These are phyloP conservation scores for Sarocladiaceae sp. DNA, from an alignment of 2,329 filamentous ascomycete species.

Conservation along the genomic window DNA sequence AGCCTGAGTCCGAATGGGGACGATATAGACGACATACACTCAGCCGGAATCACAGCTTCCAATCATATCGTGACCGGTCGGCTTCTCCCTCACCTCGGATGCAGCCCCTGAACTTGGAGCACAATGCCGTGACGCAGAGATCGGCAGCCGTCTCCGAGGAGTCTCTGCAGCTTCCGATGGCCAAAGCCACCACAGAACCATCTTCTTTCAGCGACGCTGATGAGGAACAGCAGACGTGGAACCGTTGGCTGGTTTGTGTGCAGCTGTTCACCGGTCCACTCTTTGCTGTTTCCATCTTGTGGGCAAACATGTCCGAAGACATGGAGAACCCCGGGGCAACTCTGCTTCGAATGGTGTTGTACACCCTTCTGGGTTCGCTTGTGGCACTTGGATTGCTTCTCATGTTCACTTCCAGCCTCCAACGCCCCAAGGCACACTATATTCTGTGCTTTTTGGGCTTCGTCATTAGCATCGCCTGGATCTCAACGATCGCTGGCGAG, in stretches of 20 bases:
- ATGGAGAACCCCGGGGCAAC: conserved; percentile 42
- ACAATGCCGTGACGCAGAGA: conserved; percentile 15
- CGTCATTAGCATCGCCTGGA: conserved; percentile 88
- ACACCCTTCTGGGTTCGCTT: conserved; percentile 63
- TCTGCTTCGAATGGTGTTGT: conserved; percentile 52
- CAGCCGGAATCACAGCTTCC: conserved; percentile 19
- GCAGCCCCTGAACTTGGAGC: conserved; percentile 17
- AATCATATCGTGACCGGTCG: conserved; percentile 10
- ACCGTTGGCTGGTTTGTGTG: conserved; percentile 78
- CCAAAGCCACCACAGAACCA: not conserved
- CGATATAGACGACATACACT: conserved; percentile 46
- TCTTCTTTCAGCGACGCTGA: conserved; percentile 19
- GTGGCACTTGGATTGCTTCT: conserved; percentile 61
- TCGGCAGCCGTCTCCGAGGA: conserved; percentile 15
- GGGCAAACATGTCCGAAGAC: conserved; percentile 59
- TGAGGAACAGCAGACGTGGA: conserved; percentile 60
- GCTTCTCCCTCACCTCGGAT: conserved; percentile 14
- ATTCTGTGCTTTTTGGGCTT: conserved; percentile 86
- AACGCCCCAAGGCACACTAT: conserved; percentile 66
- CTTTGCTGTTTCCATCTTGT: conserved; percentile 72
- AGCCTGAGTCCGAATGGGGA: conserved; percentile 51
- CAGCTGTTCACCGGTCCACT: conserved; percentile 84
- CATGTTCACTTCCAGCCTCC: conserved; percentile 58
- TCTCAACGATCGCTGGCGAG: conserved; percentile 89
- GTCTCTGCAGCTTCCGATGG: not conserved